A percentile compares a stretch with the other conserved stretches of the same genome.
Conservation (phyloP, 2,329 filamentous ascomycete genomes). For the Emericellopsis cladophorae region DNA sequence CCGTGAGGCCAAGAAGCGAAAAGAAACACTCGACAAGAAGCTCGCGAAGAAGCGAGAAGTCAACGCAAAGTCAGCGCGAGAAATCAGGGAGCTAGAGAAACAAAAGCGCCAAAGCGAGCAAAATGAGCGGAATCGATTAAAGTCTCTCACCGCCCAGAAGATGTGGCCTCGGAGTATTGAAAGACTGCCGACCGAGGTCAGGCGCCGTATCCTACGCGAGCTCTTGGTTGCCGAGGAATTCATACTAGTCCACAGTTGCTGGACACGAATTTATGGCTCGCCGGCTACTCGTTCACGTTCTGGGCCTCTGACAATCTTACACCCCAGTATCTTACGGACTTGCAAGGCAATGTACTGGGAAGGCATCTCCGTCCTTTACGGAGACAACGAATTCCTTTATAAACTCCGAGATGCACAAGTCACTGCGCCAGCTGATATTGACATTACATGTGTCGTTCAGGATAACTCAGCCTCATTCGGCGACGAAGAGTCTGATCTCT, state of each 20-base stretch:
- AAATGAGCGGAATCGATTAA: no score
- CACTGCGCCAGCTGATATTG: slow-evolving; percentile 5
- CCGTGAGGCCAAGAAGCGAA: no score
- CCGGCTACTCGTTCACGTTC: neutral
- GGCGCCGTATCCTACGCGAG: slow-evolving; percentile 15
- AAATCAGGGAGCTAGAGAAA: no score
- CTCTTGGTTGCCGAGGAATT: slow-evolving; percentile 17
- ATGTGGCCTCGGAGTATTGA: neutral
- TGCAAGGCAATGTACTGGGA: slow-evolving; percentile 21
- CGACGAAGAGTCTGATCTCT: neutral
- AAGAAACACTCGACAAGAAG: neutral
- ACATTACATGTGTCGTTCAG: slow-evolving; percentile 2
- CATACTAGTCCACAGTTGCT: slow-evolving; percentile 19
- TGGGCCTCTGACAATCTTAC: slow-evolving; percentile 9
- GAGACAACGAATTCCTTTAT: slow-evolving; percentile 34
- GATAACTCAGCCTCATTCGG: slow-evolving; percentile 7
- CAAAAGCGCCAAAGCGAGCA: no score
- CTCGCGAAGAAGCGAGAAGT: neutral
- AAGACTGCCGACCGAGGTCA: slow-evolving; percentile 14
- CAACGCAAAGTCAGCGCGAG: neutral
- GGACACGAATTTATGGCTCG: slow-evolving; percentile 10
- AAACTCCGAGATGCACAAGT: slow-evolving; percentile 22
- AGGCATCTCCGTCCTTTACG: slow-evolving; percentile 28
- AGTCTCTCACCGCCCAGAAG: no score
- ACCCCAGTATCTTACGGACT: slow-evolving; percentile 21